Base-by-base conservation (phyloP, 2,329 filamentous ascomycete species). In the Talaromyces albobiverticillius region DNA sequence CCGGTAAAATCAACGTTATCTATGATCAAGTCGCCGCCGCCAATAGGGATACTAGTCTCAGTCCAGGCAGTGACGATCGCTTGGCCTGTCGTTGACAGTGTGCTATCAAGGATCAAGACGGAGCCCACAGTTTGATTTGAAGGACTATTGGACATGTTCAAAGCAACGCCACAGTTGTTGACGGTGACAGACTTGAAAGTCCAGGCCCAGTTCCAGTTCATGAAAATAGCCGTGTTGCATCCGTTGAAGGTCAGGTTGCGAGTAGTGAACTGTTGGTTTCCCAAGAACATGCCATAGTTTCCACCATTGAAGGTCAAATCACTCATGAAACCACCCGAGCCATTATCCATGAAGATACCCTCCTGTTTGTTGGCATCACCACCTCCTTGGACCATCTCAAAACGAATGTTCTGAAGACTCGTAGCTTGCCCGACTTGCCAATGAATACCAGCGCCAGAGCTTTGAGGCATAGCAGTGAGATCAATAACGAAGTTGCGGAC, bases 201-300 rank as follows among this genome's bases (percentile, higher is more conserved):
- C 87, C 88, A 95, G 16, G 85, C 78, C 90, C 90, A 95, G 76
- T 93, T 89, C 90, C 90, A 95, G 78, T 91, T 91, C 85, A 94
- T 88, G 74, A 83, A 90, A 59, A 95, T 84, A 58, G 88, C 90
- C 2, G 89, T 95, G 66, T 89, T 81, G 77, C 88, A 92, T 70
- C 82, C 80, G 69, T 88, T 89, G 80, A 95, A 95, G 32, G 81
- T 87, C 68, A 94, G 67, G 72, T 95, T 94, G 61, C 90, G 86
- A 25, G 85, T 87, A 36, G 89, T 93, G 72, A 93, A 94, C 72
- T 95, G 90, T 74, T 95, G 90, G 72, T 86, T 91, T 47, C 90
- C 90, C 23, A 93, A 77, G 74, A 90, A 93, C 61, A 86, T 85
- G 52, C 90, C 89, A 61, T 86, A 85, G 61, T 82, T 82, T 59